Conservation (phyloP, 306 rosid genomes). For the Inga laurina region DNA sequence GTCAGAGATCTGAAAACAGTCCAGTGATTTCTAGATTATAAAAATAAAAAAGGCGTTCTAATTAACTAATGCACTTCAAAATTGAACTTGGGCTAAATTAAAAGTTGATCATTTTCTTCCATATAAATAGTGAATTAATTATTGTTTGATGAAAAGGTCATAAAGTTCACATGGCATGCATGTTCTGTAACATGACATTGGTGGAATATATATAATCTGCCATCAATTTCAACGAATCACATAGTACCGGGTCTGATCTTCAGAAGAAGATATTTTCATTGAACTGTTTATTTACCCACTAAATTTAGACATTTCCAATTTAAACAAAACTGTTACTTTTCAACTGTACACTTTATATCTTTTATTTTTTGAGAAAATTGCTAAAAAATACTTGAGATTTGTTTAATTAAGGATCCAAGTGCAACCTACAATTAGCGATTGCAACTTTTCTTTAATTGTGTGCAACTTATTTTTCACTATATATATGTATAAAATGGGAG, state of each 20-base stretch:
- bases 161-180: background rate
- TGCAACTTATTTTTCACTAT: no score
- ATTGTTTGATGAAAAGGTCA: background rate
- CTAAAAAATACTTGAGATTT: no score
- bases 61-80: background rate
- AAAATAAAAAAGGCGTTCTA: background rate
- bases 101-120: background rate
- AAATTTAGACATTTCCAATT: background rate
- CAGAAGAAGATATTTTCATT: background rate
- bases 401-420: no score
- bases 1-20: background rate
- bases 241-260: background rate
- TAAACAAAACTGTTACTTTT: background rate
- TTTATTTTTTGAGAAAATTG: background rate
- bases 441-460: no score
- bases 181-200: background rate
- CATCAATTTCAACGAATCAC: background rate
- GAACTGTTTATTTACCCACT: background rate
- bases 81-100: background rate
- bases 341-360: background rate
- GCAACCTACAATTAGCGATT: no score
- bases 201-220: background rate
- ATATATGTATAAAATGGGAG: no score
- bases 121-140: background rate
- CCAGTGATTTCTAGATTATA: background rate